Percentiles rank a stretch among this genome's conserved stretches.
Conservation (phyloP, 257 asterid species). For the Solanum chaucha region DNA sequence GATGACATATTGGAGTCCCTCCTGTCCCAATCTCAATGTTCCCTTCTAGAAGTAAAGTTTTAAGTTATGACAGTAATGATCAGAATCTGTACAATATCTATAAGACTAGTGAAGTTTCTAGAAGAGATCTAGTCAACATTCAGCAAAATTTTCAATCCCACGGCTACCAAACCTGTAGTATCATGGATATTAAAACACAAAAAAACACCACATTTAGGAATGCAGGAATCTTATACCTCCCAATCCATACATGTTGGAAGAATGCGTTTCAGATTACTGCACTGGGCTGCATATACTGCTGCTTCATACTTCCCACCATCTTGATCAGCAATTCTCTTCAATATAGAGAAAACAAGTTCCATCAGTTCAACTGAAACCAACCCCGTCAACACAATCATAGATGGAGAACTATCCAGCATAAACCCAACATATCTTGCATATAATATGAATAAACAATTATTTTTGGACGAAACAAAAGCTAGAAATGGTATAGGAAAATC, state of each 20-base stretch:
- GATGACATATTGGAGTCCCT: background rate
- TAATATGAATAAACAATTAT: background rate
- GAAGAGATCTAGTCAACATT: background rate
- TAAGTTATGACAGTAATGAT: background rate
- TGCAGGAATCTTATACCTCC: slow-evolving; percentile 54
- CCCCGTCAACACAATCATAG: background rate
- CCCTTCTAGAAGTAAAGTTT: background rate
- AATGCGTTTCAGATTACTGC: slow-evolving; percentile 87
- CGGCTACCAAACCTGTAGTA: background rate
- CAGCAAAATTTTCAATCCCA: background rate
- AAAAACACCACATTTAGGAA: background rate
- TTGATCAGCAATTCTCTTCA: slow-evolving; percentile 91
- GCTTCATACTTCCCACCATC: slow-evolving; percentile 87
- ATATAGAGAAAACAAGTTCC: slow-evolving; percentile 11
- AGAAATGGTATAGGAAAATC: background rate
- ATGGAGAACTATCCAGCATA: background rate
- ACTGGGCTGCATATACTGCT: slow-evolving; percentile 85
- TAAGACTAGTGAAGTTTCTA: background rate
- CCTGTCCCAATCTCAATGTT: background rate
- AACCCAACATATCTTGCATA: background rate
- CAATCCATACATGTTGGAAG: slow-evolving; percentile 95
- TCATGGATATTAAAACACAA: background rate
- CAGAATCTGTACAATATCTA: background rate
- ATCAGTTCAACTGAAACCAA: slow-evolving; percentile 10
- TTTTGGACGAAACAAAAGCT: background rate